Conservation (phyloP, 2,329 filamentous ascomycete genomes). For the Talaromyces funiculosus region DNA sequence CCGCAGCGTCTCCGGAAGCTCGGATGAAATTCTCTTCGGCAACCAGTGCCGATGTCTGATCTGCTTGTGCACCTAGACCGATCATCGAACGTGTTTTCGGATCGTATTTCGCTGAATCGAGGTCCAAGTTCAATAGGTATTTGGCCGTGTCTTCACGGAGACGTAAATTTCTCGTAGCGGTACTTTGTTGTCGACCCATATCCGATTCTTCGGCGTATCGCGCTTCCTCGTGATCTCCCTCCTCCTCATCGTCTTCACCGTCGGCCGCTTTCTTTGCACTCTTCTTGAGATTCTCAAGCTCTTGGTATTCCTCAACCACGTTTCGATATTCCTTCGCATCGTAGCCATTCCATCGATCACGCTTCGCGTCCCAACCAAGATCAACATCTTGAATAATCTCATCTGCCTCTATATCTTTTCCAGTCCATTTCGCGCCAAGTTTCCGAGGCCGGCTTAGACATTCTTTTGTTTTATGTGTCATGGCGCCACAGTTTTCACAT, state of each 20-base stretch:
- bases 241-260: slow-evolving; percentile 44
- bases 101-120: slow-evolving; percentile 96
- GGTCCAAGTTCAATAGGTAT: slow-evolving; percentile 87
- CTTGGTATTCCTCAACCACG: slow-evolving; percentile 85
- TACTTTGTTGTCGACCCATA: slow-evolving; percentile 90
- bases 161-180: slow-evolving; percentile 81
- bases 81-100: slow-evolving; percentile 92
- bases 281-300: slow-evolving; percentile 70
- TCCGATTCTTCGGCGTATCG: slow-evolving; percentile 90
- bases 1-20: slow-evolving; percentile 81
- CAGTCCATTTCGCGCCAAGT: slow-evolving; percentile 84
- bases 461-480: slow-evolving; percentile 94
- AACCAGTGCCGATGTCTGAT: slow-evolving; percentile 74
- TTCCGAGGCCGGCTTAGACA: slow-evolving; percentile 85
- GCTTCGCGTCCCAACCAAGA: slow-evolving; percentile 92
- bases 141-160: slow-evolving; percentile 96
- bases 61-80: slow-evolving; percentile 71
- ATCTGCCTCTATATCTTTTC: slow-evolving; percentile 88
- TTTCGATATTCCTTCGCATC: slow-evolving; percentile 77
- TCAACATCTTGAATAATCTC: slow-evolving; percentile 79
- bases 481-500: slow-evolving; percentile 95
- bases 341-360: slow-evolving; percentile 98
- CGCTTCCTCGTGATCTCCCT: slow-evolving; percentile 42
- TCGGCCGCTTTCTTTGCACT: slow-evolving; percentile 48
- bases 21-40: slow-evolving; percentile 91